A percentile compares a stretch with the other conserved stretches of the same genome.
These are phyloP conservation scores for Yamadazyma aaseri DNA, from an alignment of 1,139 yeast species.

Conservation along the genomic window DNA sequence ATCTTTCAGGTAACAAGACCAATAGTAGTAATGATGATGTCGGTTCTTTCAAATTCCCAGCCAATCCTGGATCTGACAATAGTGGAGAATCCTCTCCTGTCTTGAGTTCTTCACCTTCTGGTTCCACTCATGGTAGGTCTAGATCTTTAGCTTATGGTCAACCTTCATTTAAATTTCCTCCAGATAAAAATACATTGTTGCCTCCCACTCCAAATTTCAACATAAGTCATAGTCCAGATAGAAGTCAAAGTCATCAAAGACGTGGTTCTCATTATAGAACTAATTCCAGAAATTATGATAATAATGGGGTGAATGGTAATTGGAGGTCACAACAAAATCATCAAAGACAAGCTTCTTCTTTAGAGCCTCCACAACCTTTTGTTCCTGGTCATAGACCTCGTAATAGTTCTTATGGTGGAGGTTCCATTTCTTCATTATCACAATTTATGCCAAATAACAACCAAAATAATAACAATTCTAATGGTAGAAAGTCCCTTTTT, in stretches of 20 bases:
- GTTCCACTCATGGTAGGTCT: constrained; percentile 31
- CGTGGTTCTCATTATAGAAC: constrained; percentile 54
- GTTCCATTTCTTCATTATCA: constrained; percentile 59
- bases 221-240: constrained; percentile 40
- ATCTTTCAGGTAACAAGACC: constrained; percentile 6
- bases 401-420: constrained; percentile 63
- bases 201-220: constrained; percentile 50
- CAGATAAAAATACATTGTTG: constrained; percentile 31
- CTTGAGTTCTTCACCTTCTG: constrained; percentile 19
- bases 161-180: constrained; percentile 45
- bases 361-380: constrained; percentile 56
- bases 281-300: constrained; percentile 58
- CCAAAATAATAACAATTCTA: constrained; percentile 25
- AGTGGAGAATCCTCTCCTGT: constrained; percentile 16
- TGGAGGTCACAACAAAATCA: constrained; percentile 56
- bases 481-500: constrained; percentile 78
- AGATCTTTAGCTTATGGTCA: constrained; percentile 46
- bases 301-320: constrained; percentile 45
- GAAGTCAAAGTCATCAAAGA: constrained; percentile 36
- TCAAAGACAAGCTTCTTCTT: constrained; percentile 29
- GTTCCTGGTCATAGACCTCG: constrained; percentile 81
- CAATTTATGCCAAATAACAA: constrained; percentile 34
- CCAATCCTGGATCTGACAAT: constrained; percentile 18
- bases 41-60: constrained; percentile 38
- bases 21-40: constrained; percentile 20